Evolutionary conservation across 164 flowering plant species (phyloP).

Genomic region (Aristolochia californica): DNA sequence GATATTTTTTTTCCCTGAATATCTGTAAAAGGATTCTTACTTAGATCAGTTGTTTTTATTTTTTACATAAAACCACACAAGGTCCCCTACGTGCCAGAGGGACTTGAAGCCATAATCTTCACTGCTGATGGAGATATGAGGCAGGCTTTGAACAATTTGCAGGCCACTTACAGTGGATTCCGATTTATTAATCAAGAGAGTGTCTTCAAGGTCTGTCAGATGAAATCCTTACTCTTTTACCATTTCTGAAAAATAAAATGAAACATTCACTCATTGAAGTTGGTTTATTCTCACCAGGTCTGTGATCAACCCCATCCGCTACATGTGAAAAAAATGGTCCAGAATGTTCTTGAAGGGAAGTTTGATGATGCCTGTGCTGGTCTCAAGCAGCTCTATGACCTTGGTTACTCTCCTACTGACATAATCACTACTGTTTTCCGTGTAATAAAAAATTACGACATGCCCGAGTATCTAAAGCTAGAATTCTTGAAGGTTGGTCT

Average conservation of each 20-base stretch:
- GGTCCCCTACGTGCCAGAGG: slow-evolving; percentile 94
- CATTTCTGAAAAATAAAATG: background rate
- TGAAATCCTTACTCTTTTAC: background rate
- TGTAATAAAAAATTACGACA: slow-evolving; percentile 84
- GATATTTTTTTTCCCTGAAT: too few relatives aligned
- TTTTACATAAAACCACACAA: slow-evolving; percentile 10
- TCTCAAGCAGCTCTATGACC: slow-evolving; percentile 85
- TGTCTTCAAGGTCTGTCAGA: slow-evolving; percentile 76
- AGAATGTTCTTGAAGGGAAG: slow-evolving; percentile 78
- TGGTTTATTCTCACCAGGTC: slow-evolving; percentile 38
- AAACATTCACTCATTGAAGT: background rate
- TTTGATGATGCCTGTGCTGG: slow-evolving; percentile 89
- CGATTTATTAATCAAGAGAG: slow-evolving; percentile 95
- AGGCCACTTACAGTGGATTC: slow-evolving; percentile 90
- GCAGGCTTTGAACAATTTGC: slow-evolving; percentile 95
- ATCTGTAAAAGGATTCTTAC: too few relatives aligned
- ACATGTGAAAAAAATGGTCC: slow-evolving; percentile 88
- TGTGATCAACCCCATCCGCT: slow-evolving; percentile 99
- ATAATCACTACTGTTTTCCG: slow-evolving; percentile 96
- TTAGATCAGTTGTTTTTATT: too few relatives aligned
- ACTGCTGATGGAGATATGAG: slow-evolving; percentile 99
- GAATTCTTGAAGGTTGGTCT: slow-evolving; percentile 82
- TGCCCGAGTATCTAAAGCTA: slow-evolving; percentile 91
- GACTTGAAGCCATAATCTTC: slow-evolving; percentile 96
- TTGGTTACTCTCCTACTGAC: slow-evolving; percentile 98